phyloP scores from a whole-genome alignment of 257 asterid species.

The Cynanchum wilfordii region DNA sequence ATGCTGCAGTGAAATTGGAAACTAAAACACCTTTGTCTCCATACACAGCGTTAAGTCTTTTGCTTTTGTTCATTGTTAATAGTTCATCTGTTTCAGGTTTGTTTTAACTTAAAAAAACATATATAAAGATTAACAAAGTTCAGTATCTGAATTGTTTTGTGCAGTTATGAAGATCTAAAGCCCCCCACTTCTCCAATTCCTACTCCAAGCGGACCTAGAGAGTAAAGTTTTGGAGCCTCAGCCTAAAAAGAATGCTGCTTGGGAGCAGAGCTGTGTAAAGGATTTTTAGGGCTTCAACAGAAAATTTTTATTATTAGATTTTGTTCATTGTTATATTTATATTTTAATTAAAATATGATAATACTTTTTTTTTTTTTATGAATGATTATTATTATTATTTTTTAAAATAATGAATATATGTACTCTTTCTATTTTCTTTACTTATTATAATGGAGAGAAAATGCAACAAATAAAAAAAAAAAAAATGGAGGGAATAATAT shows the following conservation, averaged over 20 bases:
- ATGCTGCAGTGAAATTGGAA: constrained; percentile 8
- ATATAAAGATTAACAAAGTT: constrained; percentile 8
- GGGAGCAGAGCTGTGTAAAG: constrained; percentile 16
- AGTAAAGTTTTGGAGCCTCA: constrained; percentile 21
- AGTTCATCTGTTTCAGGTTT: neutral
- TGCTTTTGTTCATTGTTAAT: neutral
- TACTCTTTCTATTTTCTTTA: too few relatives aligned
- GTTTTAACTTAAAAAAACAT: neutral
- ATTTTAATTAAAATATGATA: too few relatives aligned
- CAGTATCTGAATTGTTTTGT: constrained; percentile 16
- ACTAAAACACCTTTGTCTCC: constrained; percentile 24
- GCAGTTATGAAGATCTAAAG: constrained; percentile 59
- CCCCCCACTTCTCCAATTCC: constrained; percentile 65
- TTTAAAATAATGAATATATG: too few relatives aligned
- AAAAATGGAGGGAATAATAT: too few relatives aligned
- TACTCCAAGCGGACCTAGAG: constrained; percentile 39
- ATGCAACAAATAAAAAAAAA: too few relatives aligned
- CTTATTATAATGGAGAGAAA: too few relatives aligned
- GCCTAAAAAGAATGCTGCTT: constrained; percentile 20
- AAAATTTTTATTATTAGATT: too few relatives aligned
- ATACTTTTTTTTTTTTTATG: too few relatives aligned
- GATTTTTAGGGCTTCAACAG: too few relatives aligned
- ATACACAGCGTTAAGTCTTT: constrained; percentile 17
- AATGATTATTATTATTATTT: too few relatives aligned
- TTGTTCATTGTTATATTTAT: too few relatives aligned